Evolutionary conservation across 148 eudicot species (phyloP), one percentile per base, ranked within the genome.

Genomic region (Nyssa sinensis): DNA sequence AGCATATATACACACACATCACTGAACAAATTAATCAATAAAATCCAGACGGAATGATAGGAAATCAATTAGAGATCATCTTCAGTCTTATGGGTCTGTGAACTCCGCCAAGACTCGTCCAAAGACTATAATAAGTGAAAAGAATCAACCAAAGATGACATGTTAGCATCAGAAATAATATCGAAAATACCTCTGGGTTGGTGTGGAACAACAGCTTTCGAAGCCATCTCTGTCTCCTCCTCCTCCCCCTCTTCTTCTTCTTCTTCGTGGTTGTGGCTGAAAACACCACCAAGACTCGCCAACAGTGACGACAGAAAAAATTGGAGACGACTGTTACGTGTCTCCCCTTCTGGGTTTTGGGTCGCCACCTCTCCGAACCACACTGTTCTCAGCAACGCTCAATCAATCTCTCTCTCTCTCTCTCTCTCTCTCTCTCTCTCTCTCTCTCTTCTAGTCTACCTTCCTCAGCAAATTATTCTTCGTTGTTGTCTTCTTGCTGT

Each of bases 321-420:
- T 37, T 83, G 84, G 82, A 90, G 88, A 83, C 89, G 93, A 85
- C 90, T 72, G 67, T 77, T 87, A 69, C 85, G 84, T 8, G 82
- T 78, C 90, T 58, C 86, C 67, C 70, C 80, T 84, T 75, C 88
- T 64, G 75, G 41, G 74, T 75, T 78, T 75, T 74, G 83, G 55
- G 78, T 78, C 84, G 91, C 95, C 90, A 88, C 90, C 58, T 71
- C 73, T 44, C 57, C 1, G 30, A 28, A 27, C 44, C 27, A n/a
- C n/a, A n/a, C n/a, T n/a, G n/a, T n/a, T n/a, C n/a, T n/a, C n/a
- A n/a, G n/a, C n/a, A n/a, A n/a, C 35, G 2, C 11, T 9, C 1
- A 4, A 0, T 6, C 24, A 3, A 5, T 63, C 14, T 4, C 7
- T 34, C 7, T 16, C 67, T 76, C 55, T 16, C 21, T 51, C 47